Percentiles rank a stretch among this genome's conserved stretches.
phyloP scores from a whole-genome alignment of 2,329 filamentous ascomycete genomes.

The Coniella vitis region DNA sequence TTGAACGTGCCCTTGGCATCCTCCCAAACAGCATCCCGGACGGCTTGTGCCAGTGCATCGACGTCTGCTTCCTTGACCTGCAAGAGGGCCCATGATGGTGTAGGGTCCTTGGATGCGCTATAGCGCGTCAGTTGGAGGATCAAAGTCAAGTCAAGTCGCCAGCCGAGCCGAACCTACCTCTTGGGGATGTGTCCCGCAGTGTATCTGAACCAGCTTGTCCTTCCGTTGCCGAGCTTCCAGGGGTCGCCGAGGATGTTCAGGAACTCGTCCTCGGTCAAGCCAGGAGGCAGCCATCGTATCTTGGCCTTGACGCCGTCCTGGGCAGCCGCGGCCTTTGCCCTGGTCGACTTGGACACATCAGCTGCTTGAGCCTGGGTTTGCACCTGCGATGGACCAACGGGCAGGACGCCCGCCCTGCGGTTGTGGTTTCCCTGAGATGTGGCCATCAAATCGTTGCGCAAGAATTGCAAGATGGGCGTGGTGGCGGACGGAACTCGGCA shows the following conservation, averaged over 20 bases:
- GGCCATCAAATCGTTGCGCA: conserved; percentile 15
- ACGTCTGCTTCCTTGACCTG: conserved; percentile 71
- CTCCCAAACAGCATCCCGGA: conserved; percentile 65
- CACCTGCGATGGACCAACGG: conserved; percentile 40
- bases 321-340: conserved; percentile 32
- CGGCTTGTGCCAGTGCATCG: conserved; percentile 57
- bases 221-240: conserved; percentile 76
- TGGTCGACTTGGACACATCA: conserved; percentile 34
- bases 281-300: conserved; percentile 77
- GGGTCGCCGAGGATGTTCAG: conserved; percentile 63
- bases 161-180: conserved; percentile 56
- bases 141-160: neutral
- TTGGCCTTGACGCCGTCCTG: conserved; percentile 68
- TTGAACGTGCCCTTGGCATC: conserved; percentile 74
- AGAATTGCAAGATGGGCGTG: neutral
- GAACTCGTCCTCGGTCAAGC: conserved; percentile 75
- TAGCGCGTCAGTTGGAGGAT: conserved; percentile 6
- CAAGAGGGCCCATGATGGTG: conserved; percentile 73
- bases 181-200: conserved; percentile 65
- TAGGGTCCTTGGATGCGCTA: conserved; percentile 79
- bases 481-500: neutral
- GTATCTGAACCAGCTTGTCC: conserved; percentile 76
- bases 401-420: conserved; percentile 43
- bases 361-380: conserved; percentile 20
- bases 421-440: conserved; percentile 22